These are phyloP conservation scores for Carex scoparia DNA, from an alignment of 176 grass and related monocot species.

Conservation along the genomic window DNA sequence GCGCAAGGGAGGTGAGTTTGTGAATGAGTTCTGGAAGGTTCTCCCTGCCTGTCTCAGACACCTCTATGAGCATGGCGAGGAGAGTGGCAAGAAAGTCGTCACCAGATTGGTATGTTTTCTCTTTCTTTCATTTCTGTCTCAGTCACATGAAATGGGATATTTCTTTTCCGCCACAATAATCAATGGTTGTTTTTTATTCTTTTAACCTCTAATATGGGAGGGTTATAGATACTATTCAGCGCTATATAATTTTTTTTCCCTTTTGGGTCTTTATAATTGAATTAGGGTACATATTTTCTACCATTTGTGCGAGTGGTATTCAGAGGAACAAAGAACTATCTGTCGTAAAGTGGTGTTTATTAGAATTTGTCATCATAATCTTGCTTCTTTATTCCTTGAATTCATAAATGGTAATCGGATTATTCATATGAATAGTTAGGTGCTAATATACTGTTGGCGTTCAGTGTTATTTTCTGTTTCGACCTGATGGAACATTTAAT, in stretches of 20 bases:
- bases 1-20: conserved; percentile 84
- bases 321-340: background rate
- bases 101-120: conserved; percentile 68
- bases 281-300: background rate
- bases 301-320: background rate
- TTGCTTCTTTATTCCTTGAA: background rate
- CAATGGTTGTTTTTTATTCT: background rate
- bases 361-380: background rate
- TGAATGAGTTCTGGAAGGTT: conserved; percentile 99
- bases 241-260: background rate
- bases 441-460: background rate
- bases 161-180: background rate
- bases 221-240: background rate
- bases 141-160: background rate
- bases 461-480: background rate
- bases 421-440: background rate
- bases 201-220: background rate
- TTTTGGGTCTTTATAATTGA: background rate
- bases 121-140: background rate
- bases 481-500: background rate
- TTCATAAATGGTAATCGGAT: background rate
- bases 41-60: conserved; percentile 70
- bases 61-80: conserved; percentile 68
- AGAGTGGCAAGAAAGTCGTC: conserved; percentile 76
- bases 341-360: background rate